phyloP scores from a whole-genome alignment of 495 filamentous ascomycete species.

The Alectoria sarmentosa region DNA sequence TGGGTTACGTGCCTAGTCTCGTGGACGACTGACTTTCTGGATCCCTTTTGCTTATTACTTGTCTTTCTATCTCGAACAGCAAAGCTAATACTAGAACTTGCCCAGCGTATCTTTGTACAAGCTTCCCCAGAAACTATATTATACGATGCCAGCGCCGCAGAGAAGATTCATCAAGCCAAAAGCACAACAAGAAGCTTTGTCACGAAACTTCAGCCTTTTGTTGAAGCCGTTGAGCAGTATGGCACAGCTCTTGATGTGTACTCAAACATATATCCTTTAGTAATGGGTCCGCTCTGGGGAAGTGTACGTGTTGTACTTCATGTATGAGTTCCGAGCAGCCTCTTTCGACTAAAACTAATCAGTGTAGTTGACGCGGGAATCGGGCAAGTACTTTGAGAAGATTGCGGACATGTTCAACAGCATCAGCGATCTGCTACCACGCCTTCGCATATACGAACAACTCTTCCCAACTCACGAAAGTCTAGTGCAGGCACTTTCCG shows the following conservation, averaged over 20 bases:
- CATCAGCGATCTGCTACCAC: conserved; percentile 37
- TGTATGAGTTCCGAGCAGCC: conserved; percentile 7
- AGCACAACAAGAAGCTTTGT: conserved; percentile 28
- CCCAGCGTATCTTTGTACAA: conserved; percentile 19
- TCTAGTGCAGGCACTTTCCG: conserved; percentile 30
- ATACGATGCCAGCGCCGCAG: conserved; percentile 30
- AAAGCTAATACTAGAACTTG: neutral
- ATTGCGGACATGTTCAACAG: conserved; percentile 35
- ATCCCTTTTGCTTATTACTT: too few relatives aligned
- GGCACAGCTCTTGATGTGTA: conserved; percentile 35
- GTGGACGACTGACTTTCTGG: too few relatives aligned
- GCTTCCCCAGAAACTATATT: conserved; percentile 29
- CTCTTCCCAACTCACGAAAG: conserved; percentile 32
- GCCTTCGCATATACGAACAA: conserved; percentile 30
- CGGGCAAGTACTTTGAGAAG: conserved; percentile 33
- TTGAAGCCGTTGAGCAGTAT: conserved; percentile 35
- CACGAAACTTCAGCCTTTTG: conserved; percentile 30
- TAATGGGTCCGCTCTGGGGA: conserved; percentile 39
- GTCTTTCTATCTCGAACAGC: neutral
- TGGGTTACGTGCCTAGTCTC: neutral
- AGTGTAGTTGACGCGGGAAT: conserved; percentile 27
- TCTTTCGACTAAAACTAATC: neutral
- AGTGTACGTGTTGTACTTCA: conserved; percentile 36
- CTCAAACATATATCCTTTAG: conserved; percentile 30
- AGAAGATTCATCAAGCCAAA: conserved; percentile 25